These are phyloP conservation scores for Diophrys sp. DNA, from an alignment of 73 alveolate species.

Conservation along the genomic window DNA sequence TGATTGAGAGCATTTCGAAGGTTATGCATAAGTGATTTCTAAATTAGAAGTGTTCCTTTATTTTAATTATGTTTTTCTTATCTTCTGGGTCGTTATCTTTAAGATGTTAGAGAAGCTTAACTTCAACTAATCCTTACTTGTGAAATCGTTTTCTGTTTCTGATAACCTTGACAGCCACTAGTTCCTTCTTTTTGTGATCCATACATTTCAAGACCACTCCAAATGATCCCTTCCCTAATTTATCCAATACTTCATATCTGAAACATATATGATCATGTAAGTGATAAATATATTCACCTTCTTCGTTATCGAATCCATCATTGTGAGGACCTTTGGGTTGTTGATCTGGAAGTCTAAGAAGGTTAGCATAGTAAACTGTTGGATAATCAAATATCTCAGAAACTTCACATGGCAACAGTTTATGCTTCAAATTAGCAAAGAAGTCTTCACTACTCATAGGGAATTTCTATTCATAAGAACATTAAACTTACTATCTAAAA, in stretches of 20 bases:
- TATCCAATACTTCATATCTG: slow-evolving; percentile 57
- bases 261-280: slow-evolving; percentile 58
- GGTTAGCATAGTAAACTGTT: slow-evolving; percentile 5
- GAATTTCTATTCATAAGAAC: too few relatives aligned
- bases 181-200: slow-evolving; percentile 81
- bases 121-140: slow-evolving; percentile 80
- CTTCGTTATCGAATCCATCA: slow-evolving; percentile 81
- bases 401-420: not conserved
- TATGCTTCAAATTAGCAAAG: not conserved
- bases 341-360: slow-evolving; percentile 6
- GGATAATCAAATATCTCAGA: not conserved
- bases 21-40: slow-evolving; percentile 78
- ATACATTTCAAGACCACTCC: slow-evolving; percentile 84
- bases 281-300: slow-evolving; percentile 50
- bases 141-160: slow-evolving; percentile 62
- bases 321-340: slow-evolving; percentile 29
- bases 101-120: slow-evolving; percentile 58
- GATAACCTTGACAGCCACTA: slow-evolving; percentile 77
- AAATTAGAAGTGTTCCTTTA: slow-evolving; percentile 61
- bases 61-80: slow-evolving; percentile 58
- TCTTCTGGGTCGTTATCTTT: slow-evolving; percentile 62
- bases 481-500: too few relatives aligned
- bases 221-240: slow-evolving; percentile 88
- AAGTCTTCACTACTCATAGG: slow-evolving; percentile 14
- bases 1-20: slow-evolving; percentile 66